Conservation (phyloP, 2,329 filamentous ascomycete species). For the Sporothrix brasiliensis region DNA sequence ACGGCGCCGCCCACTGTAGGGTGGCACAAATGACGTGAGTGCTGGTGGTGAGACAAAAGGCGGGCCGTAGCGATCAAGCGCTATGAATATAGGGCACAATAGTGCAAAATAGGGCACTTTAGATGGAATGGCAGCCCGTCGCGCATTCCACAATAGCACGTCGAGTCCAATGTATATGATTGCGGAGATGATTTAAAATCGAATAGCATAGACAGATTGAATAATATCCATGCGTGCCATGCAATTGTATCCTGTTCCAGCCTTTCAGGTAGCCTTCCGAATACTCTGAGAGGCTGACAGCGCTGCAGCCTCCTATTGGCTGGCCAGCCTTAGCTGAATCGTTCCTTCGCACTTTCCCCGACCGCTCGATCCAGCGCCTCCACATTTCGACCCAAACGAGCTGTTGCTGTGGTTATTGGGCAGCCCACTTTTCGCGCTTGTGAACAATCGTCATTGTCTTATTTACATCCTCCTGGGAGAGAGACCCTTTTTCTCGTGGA, state of each 20-base stretch:
- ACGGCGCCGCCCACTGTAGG: neutral
- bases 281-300: neutral
- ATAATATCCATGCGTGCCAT: neutral
- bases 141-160: slow-evolving; percentile 20
- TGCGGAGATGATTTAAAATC: neutral
- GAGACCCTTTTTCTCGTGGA: neutral
- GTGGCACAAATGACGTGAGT: slow-evolving; percentile 24
- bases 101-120: neutral
- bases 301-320: neutral
- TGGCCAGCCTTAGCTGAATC: neutral
- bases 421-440: slow-evolving; percentile 19
- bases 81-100: slow-evolving; percentile 2
- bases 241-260: neutral
- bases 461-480: slow-evolving; percentile 18
- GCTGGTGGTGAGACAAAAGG: slow-evolving; percentile 22
- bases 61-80: too few relatives aligned
- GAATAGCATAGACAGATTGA: neutral
- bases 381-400: slow-evolving; percentile 16
- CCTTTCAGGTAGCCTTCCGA: neutral
- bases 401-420: slow-evolving; percentile 27
- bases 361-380: neutral
- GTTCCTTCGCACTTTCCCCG: slow-evolving; percentile 4
- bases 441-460: slow-evolving; percentile 26
- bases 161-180: neutral
- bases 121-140: neutral